Conservation (phyloP, 495 filamentous ascomycete genomes). For the Neurospora hispaniola region DNA sequence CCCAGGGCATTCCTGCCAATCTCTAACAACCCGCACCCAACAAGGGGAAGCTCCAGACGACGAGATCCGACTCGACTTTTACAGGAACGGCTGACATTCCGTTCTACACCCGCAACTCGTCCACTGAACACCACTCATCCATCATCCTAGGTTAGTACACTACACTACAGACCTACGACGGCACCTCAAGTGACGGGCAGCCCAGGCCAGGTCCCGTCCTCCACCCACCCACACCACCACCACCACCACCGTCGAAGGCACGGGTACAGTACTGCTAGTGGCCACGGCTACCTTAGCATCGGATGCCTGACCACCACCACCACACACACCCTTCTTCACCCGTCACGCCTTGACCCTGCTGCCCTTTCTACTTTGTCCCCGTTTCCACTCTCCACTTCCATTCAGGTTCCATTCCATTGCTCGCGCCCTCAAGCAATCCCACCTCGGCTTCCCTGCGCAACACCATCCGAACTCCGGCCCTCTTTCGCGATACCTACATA, state of each 20-base stretch:
- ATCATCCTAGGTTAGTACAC: not conserved
- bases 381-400: not conserved
- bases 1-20: not conserved
- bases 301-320: not conserved
- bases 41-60: too few species aligned
- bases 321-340: not conserved
- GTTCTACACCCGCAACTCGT: not conserved
- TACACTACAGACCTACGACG: not conserved
- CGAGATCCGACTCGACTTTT: not conserved
- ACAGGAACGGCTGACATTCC: not conserved
- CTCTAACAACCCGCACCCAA: not conserved
- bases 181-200: not conserved
- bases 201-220: not conserved
- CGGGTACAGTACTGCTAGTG: too few species aligned
- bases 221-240: not conserved
- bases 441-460: conserved; percentile 20
- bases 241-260: too few species aligned
- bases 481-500: not conserved
- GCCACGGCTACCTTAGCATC: too few species aligned
- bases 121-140: not conserved
- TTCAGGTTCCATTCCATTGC: conserved; percentile 12
- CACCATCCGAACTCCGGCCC: conserved; percentile 2
- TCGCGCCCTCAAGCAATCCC: conserved; percentile 19
- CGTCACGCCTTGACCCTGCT: conserved; percentile 9
- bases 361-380: conserved; percentile 1